Conservation (phyloP, 1,284 basidiomycete genomes). For the Naganishia cerealis region DNA sequence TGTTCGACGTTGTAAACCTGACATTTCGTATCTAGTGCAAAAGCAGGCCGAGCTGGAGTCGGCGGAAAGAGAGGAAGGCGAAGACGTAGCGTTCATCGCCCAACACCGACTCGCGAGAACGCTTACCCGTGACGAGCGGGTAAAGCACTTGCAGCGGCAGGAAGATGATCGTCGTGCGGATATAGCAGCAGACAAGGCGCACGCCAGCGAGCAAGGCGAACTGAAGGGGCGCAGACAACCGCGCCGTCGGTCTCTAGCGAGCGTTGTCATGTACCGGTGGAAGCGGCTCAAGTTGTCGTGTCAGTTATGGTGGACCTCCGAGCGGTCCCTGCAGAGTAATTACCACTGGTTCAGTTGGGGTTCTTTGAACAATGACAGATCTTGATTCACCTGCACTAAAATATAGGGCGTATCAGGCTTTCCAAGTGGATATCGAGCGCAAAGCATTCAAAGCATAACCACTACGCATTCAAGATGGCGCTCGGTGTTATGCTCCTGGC, state of each 20-base stretch:
- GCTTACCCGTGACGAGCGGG: conserved; percentile 16
- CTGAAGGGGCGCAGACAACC: not conserved
- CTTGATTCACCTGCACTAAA: not conserved
- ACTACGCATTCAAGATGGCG: conserved; percentile 55
- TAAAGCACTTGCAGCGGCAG: conserved; percentile 8
- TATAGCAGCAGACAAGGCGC: not conserved
- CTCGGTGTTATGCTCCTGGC: conserved; percentile 54
- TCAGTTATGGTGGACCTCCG: conserved; percentile 30
- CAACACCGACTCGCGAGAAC: conserved; percentile 15
- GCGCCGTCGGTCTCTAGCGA: not conserved
- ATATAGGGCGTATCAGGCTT: conserved; percentile 36
- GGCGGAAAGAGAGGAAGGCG: conserved; percentile 8
- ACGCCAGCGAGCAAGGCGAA: conserved; percentile 1
- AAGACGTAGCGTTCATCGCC: conserved; percentile 11
- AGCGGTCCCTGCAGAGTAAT: conserved; percentile 24
- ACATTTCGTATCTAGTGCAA: not conserved
- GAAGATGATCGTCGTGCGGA: not conserved
- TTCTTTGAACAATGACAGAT: not conserved
- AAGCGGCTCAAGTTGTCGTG: conserved; percentile 14
- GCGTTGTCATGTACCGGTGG: conserved; percentile 2
- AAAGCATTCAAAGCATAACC: conserved; percentile 54
- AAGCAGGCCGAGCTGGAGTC: conserved; percentile 17
- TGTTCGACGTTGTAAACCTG: not conserved
- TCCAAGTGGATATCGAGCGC: conserved; percentile 43
- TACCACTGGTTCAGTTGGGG: not conserved